phyloP scores from a whole-genome alignment of 257 asterid genomes.

The Ajuga chamaepitys region DNA sequence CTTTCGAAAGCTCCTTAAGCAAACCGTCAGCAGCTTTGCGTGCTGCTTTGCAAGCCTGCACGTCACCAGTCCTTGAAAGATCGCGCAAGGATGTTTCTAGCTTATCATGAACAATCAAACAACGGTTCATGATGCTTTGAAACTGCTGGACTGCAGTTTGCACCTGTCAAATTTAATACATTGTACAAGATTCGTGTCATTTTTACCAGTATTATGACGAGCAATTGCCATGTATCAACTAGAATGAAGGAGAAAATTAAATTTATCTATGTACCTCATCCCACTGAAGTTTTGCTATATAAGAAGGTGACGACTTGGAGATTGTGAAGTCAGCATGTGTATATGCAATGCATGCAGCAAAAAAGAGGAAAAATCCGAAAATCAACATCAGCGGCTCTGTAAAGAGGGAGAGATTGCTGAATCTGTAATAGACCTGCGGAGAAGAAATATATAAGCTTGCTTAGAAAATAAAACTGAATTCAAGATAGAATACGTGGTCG shows the following conservation, averaged over 20 bases:
- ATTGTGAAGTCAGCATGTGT: conserved; percentile 86
- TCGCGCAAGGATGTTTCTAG: conserved; percentile 83
- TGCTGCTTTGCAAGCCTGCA: conserved; percentile 84
- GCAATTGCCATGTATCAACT: neutral
- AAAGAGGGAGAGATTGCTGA: conserved; percentile 72
- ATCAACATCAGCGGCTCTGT: conserved; percentile 87
- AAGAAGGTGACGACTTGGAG: conserved; percentile 84
- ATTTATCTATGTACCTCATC: conserved; percentile 56
- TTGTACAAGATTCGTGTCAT: neutral
- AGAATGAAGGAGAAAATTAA: conserved; percentile 2
- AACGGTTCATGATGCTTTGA: conserved; percentile 45
- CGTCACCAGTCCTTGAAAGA: conserved; percentile 90
- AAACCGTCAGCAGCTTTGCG: conserved; percentile 76
- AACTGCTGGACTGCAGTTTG: conserved; percentile 71
- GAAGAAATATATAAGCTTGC: conserved; percentile 15
- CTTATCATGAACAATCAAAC: conserved; percentile 63
- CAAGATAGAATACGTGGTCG: neutral
- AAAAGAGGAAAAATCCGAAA: conserved; percentile 79
- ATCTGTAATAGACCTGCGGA: conserved; percentile 79
- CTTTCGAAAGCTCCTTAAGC: conserved; percentile 76
- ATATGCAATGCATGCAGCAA: conserved; percentile 66
- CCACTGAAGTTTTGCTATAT: conserved; percentile 92
- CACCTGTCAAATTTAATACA: conserved; percentile 42
- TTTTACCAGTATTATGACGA: neutral
- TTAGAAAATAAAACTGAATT: neutral